A percentile compares a stretch with the other conserved stretches of the same genome.
These are phyloP conservation scores for Stagonosporopsis rhizophila DNA, from an alignment of 2,329 filamentous ascomycete species.

Conservation along the genomic window DNA sequence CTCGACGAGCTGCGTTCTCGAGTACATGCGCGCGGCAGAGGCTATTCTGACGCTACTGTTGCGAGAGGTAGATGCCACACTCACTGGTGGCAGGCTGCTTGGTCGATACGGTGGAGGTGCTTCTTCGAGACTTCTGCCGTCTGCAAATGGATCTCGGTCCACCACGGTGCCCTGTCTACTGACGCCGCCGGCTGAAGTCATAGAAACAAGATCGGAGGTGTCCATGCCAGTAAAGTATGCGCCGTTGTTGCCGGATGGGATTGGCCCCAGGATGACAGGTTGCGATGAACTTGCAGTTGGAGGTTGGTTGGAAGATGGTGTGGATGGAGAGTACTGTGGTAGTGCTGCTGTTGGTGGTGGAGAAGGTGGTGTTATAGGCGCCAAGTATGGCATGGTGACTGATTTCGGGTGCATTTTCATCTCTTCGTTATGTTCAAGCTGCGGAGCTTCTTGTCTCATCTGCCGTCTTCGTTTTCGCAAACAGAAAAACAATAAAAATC, in stretches of 20 bases:
- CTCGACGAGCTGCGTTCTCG: conserved; percentile 34
- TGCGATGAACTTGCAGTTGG: conserved; percentile 28
- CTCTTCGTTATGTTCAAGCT: conserved; percentile 25
- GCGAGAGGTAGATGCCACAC: conserved; percentile 39
- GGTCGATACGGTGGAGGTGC: conserved; percentile 49
- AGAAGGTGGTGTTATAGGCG: conserved; percentile 27
- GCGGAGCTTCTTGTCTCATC: conserved; percentile 21
- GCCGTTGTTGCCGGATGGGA: conserved; percentile 38
- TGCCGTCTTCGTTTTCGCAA: conserved; percentile 42
- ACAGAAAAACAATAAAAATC: conserved; percentile 32
- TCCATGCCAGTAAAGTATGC: conserved; percentile 50
- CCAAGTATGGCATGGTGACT: conserved; percentile 26
- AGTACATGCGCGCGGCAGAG: conserved; percentile 19
- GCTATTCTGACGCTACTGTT: conserved; percentile 41
- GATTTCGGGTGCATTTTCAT: conserved; percentile 35
- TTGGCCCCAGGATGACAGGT: conserved; percentile 47
- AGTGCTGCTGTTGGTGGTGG: conserved; percentile 17
- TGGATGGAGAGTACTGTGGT: conserved; percentile 25
- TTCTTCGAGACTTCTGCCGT: conserved; percentile 38
- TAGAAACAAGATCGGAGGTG: conserved; percentile 46
- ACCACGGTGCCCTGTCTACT: conserved; percentile 18
- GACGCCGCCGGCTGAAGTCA: conserved; percentile 30
- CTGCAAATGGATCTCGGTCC: conserved; percentile 41
- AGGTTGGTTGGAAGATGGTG: conserved; percentile 23
- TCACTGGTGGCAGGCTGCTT: conserved; percentile 38